Evolutionary conservation across 2,329 filamentous ascomycete species (phyloP), one percentile per base, ranked within the genome.

Genomic region (Pyricularia grisea): DNA sequence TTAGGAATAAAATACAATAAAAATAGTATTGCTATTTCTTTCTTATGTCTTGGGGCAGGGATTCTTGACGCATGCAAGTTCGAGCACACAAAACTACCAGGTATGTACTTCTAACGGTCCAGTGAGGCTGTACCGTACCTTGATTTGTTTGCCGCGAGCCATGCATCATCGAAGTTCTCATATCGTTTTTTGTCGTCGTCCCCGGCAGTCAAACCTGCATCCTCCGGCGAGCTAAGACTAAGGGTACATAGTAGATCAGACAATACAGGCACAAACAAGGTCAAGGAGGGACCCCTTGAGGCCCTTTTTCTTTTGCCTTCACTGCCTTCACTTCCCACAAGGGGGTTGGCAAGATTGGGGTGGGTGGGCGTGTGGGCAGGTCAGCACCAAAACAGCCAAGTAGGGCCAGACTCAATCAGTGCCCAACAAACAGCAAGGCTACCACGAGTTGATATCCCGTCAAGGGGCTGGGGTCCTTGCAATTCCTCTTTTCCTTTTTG

Each of bases 361-460:
- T 50, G 42, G 42, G 42, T 14, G 33, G 33, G 42, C 9, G 42
- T 50, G 42, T 50, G 17, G 42, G 42, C 42, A 27, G n/a, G 58
- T 61, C 58, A 27, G 58, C 58, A 61, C 25, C 58, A 25, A 25
- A 61, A 61, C n/a, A 61, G 58, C n/a, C 58, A 23, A 27, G n/a
- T n/a, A 61, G 25, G 58, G 58, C 58, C n/a, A 61, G 58, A n/a
- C 25, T 61, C 17, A n/a, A 9, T 9, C 4, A 33, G 31, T 33
- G 7, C 10, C 58, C 58, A 23, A 23, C 23, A 61, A 61, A 61
- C 58, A 25, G 10, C 63, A 65, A 28, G 63, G 63, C 63, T 65
- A 25, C 63, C 63, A 65, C 63, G 63, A 65, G 63, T 65, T 65
- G 28, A 65, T 30, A 36, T 65, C 63, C 27, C n/a, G 28, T 65